Percentiles rank a stretch among this genome's conserved stretches.
These are phyloP conservation scores for Emmonsiellopsis sp. DNA, from an alignment of 2,329 filamentous ascomycete genomes.

Conservation along the genomic window DNA sequence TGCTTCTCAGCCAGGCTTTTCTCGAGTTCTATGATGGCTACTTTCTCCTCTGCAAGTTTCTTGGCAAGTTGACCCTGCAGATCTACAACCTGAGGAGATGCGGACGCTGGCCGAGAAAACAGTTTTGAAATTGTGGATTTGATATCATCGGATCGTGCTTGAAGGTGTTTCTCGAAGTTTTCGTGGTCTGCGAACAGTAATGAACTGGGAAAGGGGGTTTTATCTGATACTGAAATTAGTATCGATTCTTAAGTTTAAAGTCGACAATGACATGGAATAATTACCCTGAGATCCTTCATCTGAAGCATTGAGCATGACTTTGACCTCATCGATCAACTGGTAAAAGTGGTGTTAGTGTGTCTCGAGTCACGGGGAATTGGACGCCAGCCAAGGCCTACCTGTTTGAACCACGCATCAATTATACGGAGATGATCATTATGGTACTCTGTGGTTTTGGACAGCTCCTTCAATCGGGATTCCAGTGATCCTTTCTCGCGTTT, in stretches of 20 bases:
- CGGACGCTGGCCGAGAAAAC: slow-evolving; percentile 39
- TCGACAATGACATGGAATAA: neutral
- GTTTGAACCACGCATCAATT: slow-evolving; percentile 88
- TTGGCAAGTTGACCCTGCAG: slow-evolving; percentile 67
- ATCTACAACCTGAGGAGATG: slow-evolving; percentile 59
- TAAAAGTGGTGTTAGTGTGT: slow-evolving; percentile 3
- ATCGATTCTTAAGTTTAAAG: neutral
- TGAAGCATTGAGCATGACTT: slow-evolving; percentile 28
- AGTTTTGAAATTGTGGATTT: slow-evolving; percentile 64
- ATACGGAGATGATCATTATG: slow-evolving; percentile 90
- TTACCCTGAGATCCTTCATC: slow-evolving; percentile 15
- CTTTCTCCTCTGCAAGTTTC: slow-evolving; percentile 74
- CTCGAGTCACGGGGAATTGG: neutral
- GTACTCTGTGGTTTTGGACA: slow-evolving; percentile 67
- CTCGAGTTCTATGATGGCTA: slow-evolving; percentile 66
- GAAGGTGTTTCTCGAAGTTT: slow-evolving; percentile 69
- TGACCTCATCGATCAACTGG: slow-evolving; percentile 40
- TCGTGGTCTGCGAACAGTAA: slow-evolving; percentile 48
- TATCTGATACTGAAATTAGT: neutral
- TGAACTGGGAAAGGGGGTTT: slow-evolving; percentile 40
- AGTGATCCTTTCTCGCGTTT: slow-evolving; percentile 79
- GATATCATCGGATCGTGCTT: slow-evolving; percentile 66
- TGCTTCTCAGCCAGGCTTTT: slow-evolving; percentile 70
- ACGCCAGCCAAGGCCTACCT: slow-evolving; percentile 50
- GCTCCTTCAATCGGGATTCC: slow-evolving; percentile 70